phyloP scores from a whole-genome alignment of 2,329 filamentous ascomycete species.

The Aspergillus cejpii region DNA sequence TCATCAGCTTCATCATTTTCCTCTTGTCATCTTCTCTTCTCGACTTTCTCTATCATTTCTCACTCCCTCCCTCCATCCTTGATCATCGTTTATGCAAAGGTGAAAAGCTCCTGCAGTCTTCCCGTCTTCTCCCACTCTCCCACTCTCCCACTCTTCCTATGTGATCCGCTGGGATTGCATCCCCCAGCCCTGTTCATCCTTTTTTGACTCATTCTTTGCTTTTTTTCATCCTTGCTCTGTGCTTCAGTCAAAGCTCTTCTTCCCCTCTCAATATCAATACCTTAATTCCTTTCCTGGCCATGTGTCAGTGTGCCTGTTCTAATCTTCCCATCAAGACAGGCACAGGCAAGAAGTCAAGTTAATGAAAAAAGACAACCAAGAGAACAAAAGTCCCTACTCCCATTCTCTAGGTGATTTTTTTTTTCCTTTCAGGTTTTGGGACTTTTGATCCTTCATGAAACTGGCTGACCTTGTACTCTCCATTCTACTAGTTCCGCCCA shows the following conservation, averaged over 20 bases:
- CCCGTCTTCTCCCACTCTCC: slow-evolving; percentile 2
- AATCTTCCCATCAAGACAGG: slow-evolving; percentile 15
- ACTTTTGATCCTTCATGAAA: slow-evolving; percentile 1
- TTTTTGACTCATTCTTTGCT: background rate
- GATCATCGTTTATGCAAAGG: too few species aligned
- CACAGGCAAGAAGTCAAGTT: background rate
- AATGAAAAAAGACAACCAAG: background rate
- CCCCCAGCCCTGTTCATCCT: background rate
- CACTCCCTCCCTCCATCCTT: slow-evolving; percentile 2
- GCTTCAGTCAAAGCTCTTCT: slow-evolving; percentile 3
- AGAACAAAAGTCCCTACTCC: background rate
- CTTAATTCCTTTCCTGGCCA: slow-evolving; percentile 17
- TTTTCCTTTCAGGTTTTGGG: slow-evolving; percentile 1
- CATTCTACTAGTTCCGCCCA: background rate
- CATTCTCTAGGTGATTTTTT: slow-evolving; percentile 4
- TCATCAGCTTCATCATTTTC: slow-evolving; percentile 6
- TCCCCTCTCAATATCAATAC: background rate
- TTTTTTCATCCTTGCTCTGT: slow-evolving; percentile 5
- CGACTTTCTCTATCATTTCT: too few species aligned
- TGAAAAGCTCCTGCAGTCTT: too few species aligned
- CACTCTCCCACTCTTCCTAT: background rate
- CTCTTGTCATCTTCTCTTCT: slow-evolving; percentile 4
- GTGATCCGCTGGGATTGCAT: too few species aligned
- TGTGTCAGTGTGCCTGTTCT: slow-evolving; percentile 32
- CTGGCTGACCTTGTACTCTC: too few species aligned